A percentile compares a stretch with the other conserved stretches of the same genome.
phyloP scores from a whole-genome alignment of 768 basidiomycete genomes.

The Podaxis rugospora region DNA sequence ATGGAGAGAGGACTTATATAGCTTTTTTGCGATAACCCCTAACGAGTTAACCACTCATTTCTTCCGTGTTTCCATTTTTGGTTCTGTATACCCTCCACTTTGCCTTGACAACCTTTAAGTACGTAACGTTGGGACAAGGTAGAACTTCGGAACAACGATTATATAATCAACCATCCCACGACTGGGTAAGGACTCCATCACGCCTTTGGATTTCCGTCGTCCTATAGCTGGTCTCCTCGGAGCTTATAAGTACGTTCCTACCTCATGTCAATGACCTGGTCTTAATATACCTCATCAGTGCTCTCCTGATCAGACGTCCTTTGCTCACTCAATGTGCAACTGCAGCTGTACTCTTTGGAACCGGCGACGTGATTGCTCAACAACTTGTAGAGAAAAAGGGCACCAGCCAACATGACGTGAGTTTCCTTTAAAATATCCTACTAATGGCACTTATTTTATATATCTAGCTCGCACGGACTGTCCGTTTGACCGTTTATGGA shows the following conservation, averaged over 20 bases:
- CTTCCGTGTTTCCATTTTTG: no score
- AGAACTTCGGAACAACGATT: no score
- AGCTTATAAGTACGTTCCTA: constrained; percentile 13
- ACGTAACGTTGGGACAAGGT: no score
- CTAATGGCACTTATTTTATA: background rate
- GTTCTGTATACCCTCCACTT: no score
- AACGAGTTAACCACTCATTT: no score
- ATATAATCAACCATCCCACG: no score
- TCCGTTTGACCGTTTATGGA: constrained; percentile 68
- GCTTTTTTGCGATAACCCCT: no score
- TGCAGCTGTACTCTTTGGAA: constrained; percentile 64
- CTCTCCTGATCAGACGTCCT: constrained; percentile 56
- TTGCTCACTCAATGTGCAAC: constrained; percentile 61
- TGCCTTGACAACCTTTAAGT: no score
- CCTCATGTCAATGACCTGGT: background rate
- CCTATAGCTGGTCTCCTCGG: constrained; percentile 13
- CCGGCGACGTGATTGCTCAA: constrained; percentile 82
- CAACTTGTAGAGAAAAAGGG: constrained; percentile 77
- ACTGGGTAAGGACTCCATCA: no score
- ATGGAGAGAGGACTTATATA: no score
- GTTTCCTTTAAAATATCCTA: constrained; percentile 19
- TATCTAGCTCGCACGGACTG: constrained; percentile 52
- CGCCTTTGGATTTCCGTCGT: background rate
- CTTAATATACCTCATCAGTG: constrained; percentile 31
- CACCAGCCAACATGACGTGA: constrained; percentile 62